Conservation (phyloP, 192 early-diverging fungal genomes). For the Ramicandelaber brevisporus region DNA sequence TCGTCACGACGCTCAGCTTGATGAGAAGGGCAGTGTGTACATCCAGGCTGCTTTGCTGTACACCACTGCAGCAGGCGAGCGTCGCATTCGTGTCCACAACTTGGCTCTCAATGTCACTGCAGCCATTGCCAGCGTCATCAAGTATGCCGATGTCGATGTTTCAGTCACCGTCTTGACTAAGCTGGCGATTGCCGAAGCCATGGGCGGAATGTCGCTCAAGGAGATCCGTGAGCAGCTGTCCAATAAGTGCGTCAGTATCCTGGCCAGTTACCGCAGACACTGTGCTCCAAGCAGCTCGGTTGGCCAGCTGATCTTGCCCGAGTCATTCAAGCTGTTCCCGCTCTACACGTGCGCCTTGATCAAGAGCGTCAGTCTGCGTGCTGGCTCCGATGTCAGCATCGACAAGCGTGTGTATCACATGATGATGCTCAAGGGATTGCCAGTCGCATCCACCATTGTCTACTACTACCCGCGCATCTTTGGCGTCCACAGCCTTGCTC, state of each 20-base stretch:
- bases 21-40: constrained; percentile 50
- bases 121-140: constrained; percentile 58
- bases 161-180: constrained; percentile 70
- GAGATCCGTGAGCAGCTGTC: constrained; percentile 57
- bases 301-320: constrained; percentile 88
- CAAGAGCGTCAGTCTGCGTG: constrained; percentile 61
- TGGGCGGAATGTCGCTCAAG: constrained; percentile 32
- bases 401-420: constrained; percentile 64
- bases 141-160: constrained; percentile 75
- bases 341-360: constrained; percentile 61
- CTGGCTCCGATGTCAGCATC: constrained; percentile 38
- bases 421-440: constrained; percentile 46
- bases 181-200: constrained; percentile 44
- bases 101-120: constrained; percentile 47
- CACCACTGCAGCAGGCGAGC: constrained; percentile 66
- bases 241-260: constrained; percentile 65
- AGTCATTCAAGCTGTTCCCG: constrained; percentile 83
- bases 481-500: constrained; percentile 30
- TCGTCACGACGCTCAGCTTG: constrained; percentile 72
- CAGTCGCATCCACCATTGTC: constrained; percentile 42
- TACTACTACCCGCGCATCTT: constrained; percentile 70
- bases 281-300: constrained; percentile 69
- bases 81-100: constrained; percentile 83
- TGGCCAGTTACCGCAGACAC: constrained; percentile 75
- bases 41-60: constrained; percentile 91